These are phyloP conservation scores for Phaeosphaeria sp. DNA, from an alignment of 2,329 filamentous ascomycete species.

Conservation along the genomic window DNA sequence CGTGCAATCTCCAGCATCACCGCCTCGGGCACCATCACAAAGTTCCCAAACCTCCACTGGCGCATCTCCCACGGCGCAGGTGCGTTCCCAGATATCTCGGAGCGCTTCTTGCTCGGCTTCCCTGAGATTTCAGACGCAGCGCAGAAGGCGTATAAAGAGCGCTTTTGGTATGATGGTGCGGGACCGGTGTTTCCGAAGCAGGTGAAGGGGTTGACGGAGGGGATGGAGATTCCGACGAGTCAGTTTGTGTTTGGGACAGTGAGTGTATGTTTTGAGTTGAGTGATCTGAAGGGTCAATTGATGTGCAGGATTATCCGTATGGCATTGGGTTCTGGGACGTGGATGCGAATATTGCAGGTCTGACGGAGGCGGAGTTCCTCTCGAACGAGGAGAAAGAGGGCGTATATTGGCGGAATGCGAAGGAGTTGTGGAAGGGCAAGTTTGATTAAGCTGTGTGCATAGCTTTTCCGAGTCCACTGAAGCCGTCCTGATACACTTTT, in stretches of 20 bases:
- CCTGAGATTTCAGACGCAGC: constrained; percentile 30
- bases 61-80: constrained; percentile 46
- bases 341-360: constrained; percentile 37
- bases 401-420: constrained; percentile 37
- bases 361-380: constrained; percentile 33
- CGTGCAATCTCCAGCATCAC: constrained; percentile 44
- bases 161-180: constrained; percentile 49
- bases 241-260: constrained; percentile 49
- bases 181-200: constrained; percentile 47
- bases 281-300: not conserved
- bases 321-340: constrained; percentile 49
- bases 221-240: constrained; percentile 34
- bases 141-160: constrained; percentile 35
- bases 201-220: constrained; percentile 43
- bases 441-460: constrained; percentile 7
- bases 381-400: constrained; percentile 29
- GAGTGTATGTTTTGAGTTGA: constrained; percentile 8
- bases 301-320: constrained; percentile 42
- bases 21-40: constrained; percentile 33
- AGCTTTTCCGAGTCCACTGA: constrained; percentile 43
- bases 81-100: constrained; percentile 45
- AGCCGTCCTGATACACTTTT: constrained; percentile 73
- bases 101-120: constrained; percentile 44
- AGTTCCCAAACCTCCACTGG: constrained; percentile 41
- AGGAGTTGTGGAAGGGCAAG: constrained; percentile 35